Evolutionary conservation across 2,329 filamentous ascomycete genomes (phyloP), one percentile per base, ranked within the genome.

Genomic region (Fusarium sp.): DNA sequence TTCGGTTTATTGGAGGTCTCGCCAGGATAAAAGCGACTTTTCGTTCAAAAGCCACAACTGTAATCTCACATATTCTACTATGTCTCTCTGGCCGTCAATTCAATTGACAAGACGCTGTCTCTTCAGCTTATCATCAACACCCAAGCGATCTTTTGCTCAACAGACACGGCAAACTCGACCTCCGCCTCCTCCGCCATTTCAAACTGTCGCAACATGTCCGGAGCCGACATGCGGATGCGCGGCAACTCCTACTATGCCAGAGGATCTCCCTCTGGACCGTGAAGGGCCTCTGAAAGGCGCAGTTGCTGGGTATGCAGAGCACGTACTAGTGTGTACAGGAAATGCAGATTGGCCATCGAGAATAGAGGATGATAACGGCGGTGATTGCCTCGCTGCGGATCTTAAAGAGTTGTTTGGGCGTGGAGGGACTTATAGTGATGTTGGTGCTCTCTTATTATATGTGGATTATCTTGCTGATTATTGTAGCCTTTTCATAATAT

Each of bases 261-360:
- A 86, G 12, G 91, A 89, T 7, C 85, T 97, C 20, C 89, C 91
- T 27, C 95, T 98, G 58, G 94, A 98, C 78, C 86, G 87, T 75
- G 86, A 89, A 68, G 88, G 88, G 42, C 86, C 88, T 22, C 84
- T 98, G 46, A 91, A 93, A 78, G 93, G 93, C 17, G 92, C 92
- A 10, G 95, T 97, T 83, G 86, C 92, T 4, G 85, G 87, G 2
- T 97, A 97, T 79, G 86, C 90, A 2, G 92, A 97, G 81, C 94
- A 98, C 75, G 88, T 98, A 7, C 82, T 98, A 14, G 86, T 98
- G 18, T 95, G 92, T 70, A 97, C 94, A 0, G 94, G 94, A 8
- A 89, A 90, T 68, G 83, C 87, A 35, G 93, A 97, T 82, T 98
- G 95, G 95, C 85, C 87, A 33, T 95, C 92, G 77, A 89, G 89